These are phyloP conservation scores for Dentipellis sp. DNA, from an alignment of 768 basidiomycete species.

Conservation along the genomic window DNA sequence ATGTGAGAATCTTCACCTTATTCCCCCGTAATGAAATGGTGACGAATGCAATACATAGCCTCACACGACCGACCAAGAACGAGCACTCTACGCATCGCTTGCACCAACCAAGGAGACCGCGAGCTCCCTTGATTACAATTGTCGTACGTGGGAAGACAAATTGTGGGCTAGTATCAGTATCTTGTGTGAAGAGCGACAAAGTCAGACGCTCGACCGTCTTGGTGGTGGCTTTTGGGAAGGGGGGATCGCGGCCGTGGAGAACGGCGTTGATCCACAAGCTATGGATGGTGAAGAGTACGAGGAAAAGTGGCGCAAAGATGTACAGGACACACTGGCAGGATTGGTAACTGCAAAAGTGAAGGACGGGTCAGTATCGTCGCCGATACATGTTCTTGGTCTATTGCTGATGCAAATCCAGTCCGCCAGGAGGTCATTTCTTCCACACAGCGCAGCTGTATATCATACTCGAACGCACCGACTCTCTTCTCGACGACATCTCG, in stretches of 20 bases:
- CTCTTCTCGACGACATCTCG: conserved; percentile 63
- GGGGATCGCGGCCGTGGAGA: conserved; percentile 37
- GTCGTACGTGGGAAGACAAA: conserved; percentile 90
- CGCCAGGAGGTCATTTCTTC: conserved; percentile 64
- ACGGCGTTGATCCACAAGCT: conserved; percentile 9
- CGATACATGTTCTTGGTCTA: background rate
- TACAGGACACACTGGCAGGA: conserved; percentile 44
- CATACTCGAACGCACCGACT: conserved; percentile 59
- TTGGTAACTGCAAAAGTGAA: conserved; percentile 48
- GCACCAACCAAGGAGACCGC: conserved; percentile 64
- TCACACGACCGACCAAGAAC: conserved; percentile 58
- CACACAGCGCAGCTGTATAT: conserved; percentile 77
- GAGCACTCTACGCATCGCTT: conserved; percentile 83
- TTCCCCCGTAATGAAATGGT: background rate
- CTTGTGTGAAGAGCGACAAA: conserved; percentile 74
- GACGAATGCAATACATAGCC: conserved; percentile 25
- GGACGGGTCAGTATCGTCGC: conserved; percentile 43
- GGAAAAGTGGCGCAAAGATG: conserved; percentile 61
- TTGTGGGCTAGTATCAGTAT: conserved; percentile 86
- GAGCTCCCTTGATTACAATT: conserved; percentile 58
- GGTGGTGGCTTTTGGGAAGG: conserved; percentile 77
- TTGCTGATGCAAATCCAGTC: conserved; percentile 23
- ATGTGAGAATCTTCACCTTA: conserved; percentile 36
- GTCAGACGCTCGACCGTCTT: conserved; percentile 53
- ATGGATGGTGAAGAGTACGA: conserved; percentile 28